phyloP scores from a whole-genome alignment of 257 asterid species.

The Solanum pinnatisectum region DNA sequence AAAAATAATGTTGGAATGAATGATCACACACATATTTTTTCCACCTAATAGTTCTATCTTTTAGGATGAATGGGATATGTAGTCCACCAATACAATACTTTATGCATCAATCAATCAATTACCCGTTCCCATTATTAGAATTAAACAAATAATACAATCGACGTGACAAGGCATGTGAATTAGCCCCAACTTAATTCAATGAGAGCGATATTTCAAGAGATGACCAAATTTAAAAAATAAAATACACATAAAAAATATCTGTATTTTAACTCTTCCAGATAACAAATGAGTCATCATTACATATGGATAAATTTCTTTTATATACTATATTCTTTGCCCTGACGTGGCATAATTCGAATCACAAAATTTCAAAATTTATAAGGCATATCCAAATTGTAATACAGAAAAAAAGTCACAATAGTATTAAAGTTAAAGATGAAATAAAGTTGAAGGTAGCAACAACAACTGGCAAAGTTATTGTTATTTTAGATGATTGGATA shows the following conservation, averaged over 20 bases:
- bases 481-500: not conserved
- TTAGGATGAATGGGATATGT: not conserved
- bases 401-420: no score
- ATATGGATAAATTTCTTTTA: not conserved
- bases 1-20: not conserved
- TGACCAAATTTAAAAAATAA: not conserved
- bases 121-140: not conserved
- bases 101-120: no score
- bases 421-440: no score
- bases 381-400: no score
- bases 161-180: not conserved
- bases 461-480: not conserved
- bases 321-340: not conserved
- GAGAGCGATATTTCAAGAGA: not conserved
- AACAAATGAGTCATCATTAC: not conserved
- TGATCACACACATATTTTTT: no score
- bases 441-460: not conserved
- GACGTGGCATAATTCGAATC: not conserved
- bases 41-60: not conserved
- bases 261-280: not conserved
- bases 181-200: not conserved
- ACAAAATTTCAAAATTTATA: no score
- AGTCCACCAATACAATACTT: not conserved
- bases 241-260: not conserved
- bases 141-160: not conserved